Base-by-base conservation (phyloP, 257 asterid genomes). In the Vinca minor region DNA sequence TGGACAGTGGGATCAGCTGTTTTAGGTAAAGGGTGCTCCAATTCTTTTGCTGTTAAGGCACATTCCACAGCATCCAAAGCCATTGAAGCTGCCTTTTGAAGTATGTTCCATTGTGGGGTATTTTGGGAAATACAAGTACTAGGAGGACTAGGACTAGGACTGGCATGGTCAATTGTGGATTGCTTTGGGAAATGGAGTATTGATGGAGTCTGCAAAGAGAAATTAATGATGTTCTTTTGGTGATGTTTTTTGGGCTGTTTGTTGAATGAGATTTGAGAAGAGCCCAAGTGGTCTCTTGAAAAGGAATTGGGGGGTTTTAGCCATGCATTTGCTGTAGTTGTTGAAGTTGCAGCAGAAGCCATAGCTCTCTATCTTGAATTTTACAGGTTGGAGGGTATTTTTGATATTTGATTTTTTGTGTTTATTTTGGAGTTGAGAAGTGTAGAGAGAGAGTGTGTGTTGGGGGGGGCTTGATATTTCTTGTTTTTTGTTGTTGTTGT, bases 1-100 rank as follows among this genome's bases (percentile, higher is more conserved):
- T 93, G 98, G 62, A 89, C 85, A 0, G 69, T 12, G 3, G 98
- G 98, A 73, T 93, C 97, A 8, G 97, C 94, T 0, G 97, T 93
- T 74, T 85, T 93, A 0, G 98, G 96, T 21, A 92, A 64, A 10
- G 98, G 91, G 47, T 74, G 86, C 17, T 80, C 63, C 50, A 82
- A 82, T 62, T 92, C 98, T 34, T 76, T 85, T 11, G 75, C 72
- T 2, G 85, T 92, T 20, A 92, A 62, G 12, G 84, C 87, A 23
- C 29, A 59, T 71, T 92, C 98, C 5, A 92, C 87, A 0, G 86
- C 91, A 45, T 92, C 95, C 4, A 92, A 73, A 4, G 96, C 96
- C 85, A 78, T 80, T 70, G 98, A 83, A 0, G 95, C 96, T 3
- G 84, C 89, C 46, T 78, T 81, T 39, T 92, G 98, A 6, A 92